Base-by-base conservation (phyloP, 192 early-diverging fungal species). In the Pilobolus umbonatus region DNA sequence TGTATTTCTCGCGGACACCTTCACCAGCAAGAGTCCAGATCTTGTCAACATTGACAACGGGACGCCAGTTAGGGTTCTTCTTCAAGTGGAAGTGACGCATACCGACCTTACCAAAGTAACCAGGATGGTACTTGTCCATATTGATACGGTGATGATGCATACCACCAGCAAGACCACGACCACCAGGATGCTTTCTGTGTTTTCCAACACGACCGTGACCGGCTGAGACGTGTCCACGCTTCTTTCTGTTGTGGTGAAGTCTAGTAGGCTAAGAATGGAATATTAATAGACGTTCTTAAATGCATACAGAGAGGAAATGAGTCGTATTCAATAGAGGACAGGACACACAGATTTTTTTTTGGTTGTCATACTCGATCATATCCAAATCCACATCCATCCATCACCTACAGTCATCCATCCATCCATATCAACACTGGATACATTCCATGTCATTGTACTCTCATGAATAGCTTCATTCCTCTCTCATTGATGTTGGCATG, bases 51-150 rank as follows among this genome's bases (percentile, higher is more conserved):
- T 98, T 98, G 81, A 97, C 73, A 68, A 85, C 80, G 55, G 90
- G 89, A 69, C 85, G 77, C 87, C 89, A 86, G 79, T 80, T 81
- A 71, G 86, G 65, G 82, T 97, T 92, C 59, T 80, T 70, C 81
- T 92, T 97, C 88, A 87, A 80, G 88, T 97, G 95, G 92, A 93
- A 97, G 80, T 92, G 85, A 69, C 96, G 90, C 96, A 96, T 96
- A 94, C 96, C 96, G 82, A 99, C 95, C 84, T 99, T 97, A 82
- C 96, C 96, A 73, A 95, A 99, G 92, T 99, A 99, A 77, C 96
- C 96, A 67, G 96, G 96, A 85, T 99, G 96, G 89, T 94, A 97
- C 90, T 94, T 99, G 82, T 99, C 96, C 90, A 99, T 94, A 85
- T 96, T 94, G 81, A 96, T 97, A 71, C 95, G 88, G 87, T 99